Evolutionary conservation across 2,329 filamentous ascomycete genomes (phyloP).

Genomic region (Hypoxylon sp.): DNA sequence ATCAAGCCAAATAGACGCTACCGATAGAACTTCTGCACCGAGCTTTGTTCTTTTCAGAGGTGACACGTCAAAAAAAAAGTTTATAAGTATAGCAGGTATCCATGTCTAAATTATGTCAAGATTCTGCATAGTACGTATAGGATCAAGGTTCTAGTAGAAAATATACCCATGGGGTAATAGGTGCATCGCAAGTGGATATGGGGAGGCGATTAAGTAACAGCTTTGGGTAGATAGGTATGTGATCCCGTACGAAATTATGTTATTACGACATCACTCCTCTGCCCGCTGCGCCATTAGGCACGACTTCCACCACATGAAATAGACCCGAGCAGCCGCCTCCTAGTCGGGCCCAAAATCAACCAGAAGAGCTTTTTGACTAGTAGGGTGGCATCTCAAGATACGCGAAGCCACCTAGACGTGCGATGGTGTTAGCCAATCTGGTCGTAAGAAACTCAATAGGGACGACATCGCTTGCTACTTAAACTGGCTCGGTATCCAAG

Average conservation of each 20-base stretch:
- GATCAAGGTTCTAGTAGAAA: neutral
- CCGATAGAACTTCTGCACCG: neutral
- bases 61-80: neutral
- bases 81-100: neutral
- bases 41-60: neutral
- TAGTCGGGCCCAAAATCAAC: constrained; percentile 37
- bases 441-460: neutral
- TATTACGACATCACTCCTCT: neutral
- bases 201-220: neutral
- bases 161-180: neutral
- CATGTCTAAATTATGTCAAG: neutral
- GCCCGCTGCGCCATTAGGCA: neutral
- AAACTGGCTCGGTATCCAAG: constrained; percentile 37
- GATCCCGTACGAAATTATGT: neutral
- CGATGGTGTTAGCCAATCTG: neutral
- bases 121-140: neutral
- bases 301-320: constrained; percentile 37
- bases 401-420: constrained; percentile 37
- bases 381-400: constrained; percentile 29
- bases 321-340: constrained; percentile 6
- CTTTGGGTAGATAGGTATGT: neutral
- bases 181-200: neutral
- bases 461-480: constrained; percentile 40
- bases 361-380: constrained; percentile 33
- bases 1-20: neutral